phyloP scores from a whole-genome alignment of 768 basidiomycete genomes.

The Hericium erinaceus region DNA sequence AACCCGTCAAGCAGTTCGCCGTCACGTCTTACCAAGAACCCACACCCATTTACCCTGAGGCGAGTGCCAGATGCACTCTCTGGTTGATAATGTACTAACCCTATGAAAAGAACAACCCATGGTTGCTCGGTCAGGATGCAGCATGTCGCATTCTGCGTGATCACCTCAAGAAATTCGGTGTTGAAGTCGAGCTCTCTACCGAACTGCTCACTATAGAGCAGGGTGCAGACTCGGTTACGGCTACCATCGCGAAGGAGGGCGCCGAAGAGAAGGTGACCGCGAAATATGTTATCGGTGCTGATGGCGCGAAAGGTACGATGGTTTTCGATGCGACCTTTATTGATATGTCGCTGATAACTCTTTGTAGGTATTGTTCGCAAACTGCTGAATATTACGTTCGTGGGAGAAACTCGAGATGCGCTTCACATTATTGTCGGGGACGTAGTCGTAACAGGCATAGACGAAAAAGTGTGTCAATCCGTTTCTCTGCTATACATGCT shows the following conservation, averaged over 20 bases:
- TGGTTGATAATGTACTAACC: neutral
- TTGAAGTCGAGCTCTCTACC: neutral
- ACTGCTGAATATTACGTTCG: neutral
- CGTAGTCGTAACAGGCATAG: neutral
- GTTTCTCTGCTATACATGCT: neutral
- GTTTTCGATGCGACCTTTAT: neutral
- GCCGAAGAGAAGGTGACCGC: neutral
- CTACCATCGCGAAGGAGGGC: neutral
- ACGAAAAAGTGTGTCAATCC: neutral
- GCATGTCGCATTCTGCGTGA: neutral
- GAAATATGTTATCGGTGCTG: conserved; percentile 1
- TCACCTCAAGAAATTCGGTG: neutral
- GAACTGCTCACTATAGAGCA: neutral
- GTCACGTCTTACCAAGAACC: neutral
- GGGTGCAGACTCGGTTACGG: neutral
- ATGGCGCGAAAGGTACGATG: conserved; percentile 1
- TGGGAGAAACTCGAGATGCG: neutral
- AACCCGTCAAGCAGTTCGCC: neutral
- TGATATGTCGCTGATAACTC: neutral
- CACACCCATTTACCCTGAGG: neutral
- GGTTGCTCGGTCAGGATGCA: neutral
- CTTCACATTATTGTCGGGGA: neutral
- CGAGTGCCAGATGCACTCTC: neutral
- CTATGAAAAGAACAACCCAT: neutral
- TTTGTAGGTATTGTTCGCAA: conserved; percentile 1